phyloP scores from a whole-genome alignment of 2,329 filamentous ascomycete genomes.

The Tolypocladium cylindrosporum region DNA sequence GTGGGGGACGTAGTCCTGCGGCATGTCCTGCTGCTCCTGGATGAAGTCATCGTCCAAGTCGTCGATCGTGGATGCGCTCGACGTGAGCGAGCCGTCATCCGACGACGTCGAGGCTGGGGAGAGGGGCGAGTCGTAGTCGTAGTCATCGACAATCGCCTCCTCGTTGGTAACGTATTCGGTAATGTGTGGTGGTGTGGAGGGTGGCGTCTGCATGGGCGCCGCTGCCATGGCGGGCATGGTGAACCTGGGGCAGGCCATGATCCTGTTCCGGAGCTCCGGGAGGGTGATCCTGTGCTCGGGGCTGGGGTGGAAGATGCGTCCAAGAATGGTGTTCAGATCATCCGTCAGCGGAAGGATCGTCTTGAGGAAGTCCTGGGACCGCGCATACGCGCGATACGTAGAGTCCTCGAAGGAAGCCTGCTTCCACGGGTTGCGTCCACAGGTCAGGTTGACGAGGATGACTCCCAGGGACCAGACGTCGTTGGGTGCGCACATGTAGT shows the following conservation, averaged over 20 bases:
- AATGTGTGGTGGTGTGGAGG: constrained; percentile 31
- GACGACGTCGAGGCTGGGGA: constrained; percentile 41
- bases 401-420: constrained; percentile 87
- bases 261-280: constrained; percentile 65
- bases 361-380: constrained; percentile 78
- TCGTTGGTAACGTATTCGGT: constrained; percentile 38
- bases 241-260: constrained; percentile 67
- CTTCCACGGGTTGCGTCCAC: constrained; percentile 98
- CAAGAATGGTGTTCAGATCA: constrained; percentile 81
- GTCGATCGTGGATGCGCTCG: constrained; percentile 42
- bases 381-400: constrained; percentile 84
- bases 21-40: constrained; percentile 30
- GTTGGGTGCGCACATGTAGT: constrained; percentile 87
- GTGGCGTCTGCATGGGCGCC: constrained; percentile 27
- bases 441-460: constrained; percentile 93
- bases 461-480: constrained; percentile 98
- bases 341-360: constrained; percentile 85
- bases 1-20: constrained; percentile 30
- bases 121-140: constrained; percentile 34
- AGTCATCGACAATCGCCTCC: constrained; percentile 31
- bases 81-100: constrained; percentile 45
- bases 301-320: constrained; percentile 78
- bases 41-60: constrained; percentile 39
- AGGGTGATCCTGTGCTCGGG: constrained; percentile 76
- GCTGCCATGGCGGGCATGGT: constrained; percentile 37